These are phyloP conservation scores for Amoebophrya sp. DNA, from an alignment of 169 alveolate genomes.

Conservation along the genomic window DNA sequence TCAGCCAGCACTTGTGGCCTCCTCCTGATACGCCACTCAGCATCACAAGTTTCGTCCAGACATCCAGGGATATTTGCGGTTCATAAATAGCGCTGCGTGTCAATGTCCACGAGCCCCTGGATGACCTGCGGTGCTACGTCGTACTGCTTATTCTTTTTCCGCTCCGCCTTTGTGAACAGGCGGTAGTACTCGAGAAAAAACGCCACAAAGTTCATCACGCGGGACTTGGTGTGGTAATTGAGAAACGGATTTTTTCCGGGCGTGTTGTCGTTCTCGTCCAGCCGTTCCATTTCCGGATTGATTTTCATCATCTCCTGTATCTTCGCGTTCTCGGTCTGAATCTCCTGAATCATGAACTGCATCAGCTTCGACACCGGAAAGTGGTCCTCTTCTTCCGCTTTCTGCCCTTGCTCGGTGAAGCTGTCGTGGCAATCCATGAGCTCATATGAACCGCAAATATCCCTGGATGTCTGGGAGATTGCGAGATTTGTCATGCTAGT, in stretches of 20 bases:
- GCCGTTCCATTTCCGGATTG: too few relatives aligned
- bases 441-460: too few relatives aligned
- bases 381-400: neutral
- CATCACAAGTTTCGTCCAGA: too few relatives aligned
- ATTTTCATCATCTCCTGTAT: neutral
- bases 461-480: too few relatives aligned
- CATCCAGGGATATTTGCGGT: too few relatives aligned
- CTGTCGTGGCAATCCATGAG: too few relatives aligned
- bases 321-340: neutral
- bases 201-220: neutral
- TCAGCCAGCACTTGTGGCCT: too few relatives aligned
- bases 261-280: neutral
- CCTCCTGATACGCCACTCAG: too few relatives aligned
- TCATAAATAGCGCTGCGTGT: neutral
- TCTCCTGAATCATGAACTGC: neutral
- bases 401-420: neutral
- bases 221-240: neutral
- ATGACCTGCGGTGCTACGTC: neutral
- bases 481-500: too few relatives aligned
- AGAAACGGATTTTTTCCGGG: neutral
- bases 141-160: neutral
- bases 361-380: neutral
- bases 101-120: neutral
- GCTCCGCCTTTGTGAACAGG: neutral
- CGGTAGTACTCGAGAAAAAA: neutral